Base-by-base conservation (phyloP, 2,329 filamentous ascomycete species). In the Alternaria triticimaculans region DNA sequence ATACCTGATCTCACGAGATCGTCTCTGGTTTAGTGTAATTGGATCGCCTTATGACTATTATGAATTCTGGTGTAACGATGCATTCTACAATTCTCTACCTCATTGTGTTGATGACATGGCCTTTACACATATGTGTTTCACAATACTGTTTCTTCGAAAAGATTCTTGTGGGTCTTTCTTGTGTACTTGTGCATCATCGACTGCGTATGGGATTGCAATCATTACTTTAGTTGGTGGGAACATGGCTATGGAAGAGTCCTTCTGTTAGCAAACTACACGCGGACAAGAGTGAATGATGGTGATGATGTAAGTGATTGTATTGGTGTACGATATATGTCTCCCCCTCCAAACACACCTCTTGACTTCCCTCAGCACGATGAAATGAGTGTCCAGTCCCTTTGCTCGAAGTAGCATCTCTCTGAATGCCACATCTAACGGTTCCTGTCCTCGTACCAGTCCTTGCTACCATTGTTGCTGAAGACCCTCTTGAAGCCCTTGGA, bases 401-500 rank as follows among this genome's bases (percentile, higher is more conserved):
- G 20, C 21, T 41, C 9, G 20, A 25, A 6, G 9, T 11, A 6
- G 3, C 14, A 14, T 23, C 23, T 41, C 21, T 15, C 7, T 53
- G 49, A 18, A n/a, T 10, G 14, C 30, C 20, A n/a, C 11, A 20
- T 21, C 18, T 43, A 58, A 28, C 25, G 53, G 37, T 28, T 26
- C 56, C 67, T 58, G 28, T 66, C 58, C 63, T 69, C 67, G 51
- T 61, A 67, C 67, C 64, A 65, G 30, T 69, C 62, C n/a, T 50
- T 54, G 6, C 59, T 62, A 4, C 60, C 62, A 3, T 63, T 59
- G 63, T 63, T 71, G 9, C 67, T 58, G 63, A 78, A 76, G 9
- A 76, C 68, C 67, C 65, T 76, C 5, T 68, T 73, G 54, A 64
- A 77, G 20, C 75, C 75, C 63, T 71, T 77, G 54, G 69, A 73